phyloP scores from a whole-genome alignment of 345 rosid genomes.

The Syzygium grande region DNA sequence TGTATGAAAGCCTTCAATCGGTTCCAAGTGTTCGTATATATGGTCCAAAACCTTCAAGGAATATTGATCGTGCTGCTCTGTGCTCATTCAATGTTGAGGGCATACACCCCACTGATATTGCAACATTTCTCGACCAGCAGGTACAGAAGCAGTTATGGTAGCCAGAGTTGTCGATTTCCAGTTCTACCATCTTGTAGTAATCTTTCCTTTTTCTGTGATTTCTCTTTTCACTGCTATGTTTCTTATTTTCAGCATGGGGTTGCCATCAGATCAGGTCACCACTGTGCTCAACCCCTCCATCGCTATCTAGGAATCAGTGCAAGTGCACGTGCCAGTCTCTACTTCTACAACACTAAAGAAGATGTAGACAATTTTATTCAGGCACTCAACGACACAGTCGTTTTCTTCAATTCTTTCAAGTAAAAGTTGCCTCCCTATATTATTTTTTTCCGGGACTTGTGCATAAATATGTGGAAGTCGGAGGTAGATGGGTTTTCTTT shows the following conservation, averaged over 20 bases:
- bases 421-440: slow-evolving; percentile 8
- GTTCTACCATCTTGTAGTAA: neutral
- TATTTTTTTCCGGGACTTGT: neutral
- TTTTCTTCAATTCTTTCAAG: slow-evolving; percentile 75
- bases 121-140: slow-evolving; percentile 91
- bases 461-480: neutral
- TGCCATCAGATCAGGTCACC: slow-evolving; percentile 96
- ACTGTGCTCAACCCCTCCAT: slow-evolving; percentile 95
- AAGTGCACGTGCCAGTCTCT: slow-evolving; percentile 90
- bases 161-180: neutral
- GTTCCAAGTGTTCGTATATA: slow-evolving; percentile 62
- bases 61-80: slow-evolving; percentile 50
- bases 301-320: slow-evolving; percentile 69
- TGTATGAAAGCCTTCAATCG: slow-evolving; percentile 60
- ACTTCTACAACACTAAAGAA: slow-evolving; percentile 87
- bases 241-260: slow-evolving; percentile 74
- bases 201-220: neutral
- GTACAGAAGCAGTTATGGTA: slow-evolving; percentile 18
- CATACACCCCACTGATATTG: slow-evolving; percentile 84
- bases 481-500: neutral
- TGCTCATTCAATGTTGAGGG: slow-evolving; percentile 87
- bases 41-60: slow-evolving; percentile 78
- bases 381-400: slow-evolving; percentile 63
- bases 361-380: slow-evolving; percentile 68
- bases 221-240: neutral